Base-by-base conservation (phyloP, 768 basidiomycete genomes). In the Lyophyllum atratum region DNA sequence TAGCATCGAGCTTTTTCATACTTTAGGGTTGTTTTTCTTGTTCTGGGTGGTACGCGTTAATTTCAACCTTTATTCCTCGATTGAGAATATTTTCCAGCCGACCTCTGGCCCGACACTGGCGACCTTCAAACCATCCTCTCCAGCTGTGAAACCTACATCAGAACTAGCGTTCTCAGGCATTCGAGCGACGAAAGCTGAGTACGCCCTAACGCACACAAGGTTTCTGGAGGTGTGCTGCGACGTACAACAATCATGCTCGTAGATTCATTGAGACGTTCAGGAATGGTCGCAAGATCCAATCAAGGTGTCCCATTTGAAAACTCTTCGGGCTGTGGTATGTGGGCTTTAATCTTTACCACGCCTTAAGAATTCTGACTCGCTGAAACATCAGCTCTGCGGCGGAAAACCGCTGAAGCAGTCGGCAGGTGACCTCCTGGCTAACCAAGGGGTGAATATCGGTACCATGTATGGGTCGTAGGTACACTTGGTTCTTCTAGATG, bases 1-100 rank as follows among this genome's bases (percentile, higher is more conserved):
- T n/a, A 37, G 53, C 26, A 45, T 54, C 14, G 53, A 54, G 24
- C 53, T 54, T 15, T 54, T 37, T 6, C 53, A 54, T 46, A 15
- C 53, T 10, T 15, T 54, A 24, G 53, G 53, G 17, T 43, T 54
- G 6, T 31, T 17, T 24, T 54, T 37, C n/a, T 19, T 54, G n/a
- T 54, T 34, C 31, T 54, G 53, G 53, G 28, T 46, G 11, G 53
- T 54, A 24, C 14, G 53, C 15, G 1, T 29, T 10, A 17, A 46
- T 25, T 25, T 29, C 31, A 3, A 4, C 26, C 7, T 1, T 14
- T n/a, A n/a, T 37, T 45, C 5, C 11, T 31, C 11, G 5, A 6
- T 31, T 31, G 5, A 11, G 11, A 31, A 31, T 9, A 24, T 22
- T 24, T 15, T 46, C n/a, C 21, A 54, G 53, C 53, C 53, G 8